Evolutionary conservation across 768 basidiomycete species (phyloP).

Genomic region (Boletus speciosus): DNA sequence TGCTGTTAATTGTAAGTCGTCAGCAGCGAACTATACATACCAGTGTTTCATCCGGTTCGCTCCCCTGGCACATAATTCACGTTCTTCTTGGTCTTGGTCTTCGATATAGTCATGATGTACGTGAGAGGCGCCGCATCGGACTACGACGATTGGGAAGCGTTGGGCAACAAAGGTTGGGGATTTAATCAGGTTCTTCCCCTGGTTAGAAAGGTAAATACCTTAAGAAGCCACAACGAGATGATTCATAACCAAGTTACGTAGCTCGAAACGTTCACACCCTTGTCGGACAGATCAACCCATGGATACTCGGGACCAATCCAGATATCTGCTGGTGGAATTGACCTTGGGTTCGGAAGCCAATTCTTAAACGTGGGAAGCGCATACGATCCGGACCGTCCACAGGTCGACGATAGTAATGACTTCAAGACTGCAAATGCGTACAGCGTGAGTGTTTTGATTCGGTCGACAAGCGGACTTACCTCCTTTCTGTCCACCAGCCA

Average conservation of each 20-base stretch:
- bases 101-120: constrained; percentile 43
- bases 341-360: constrained; percentile 31
- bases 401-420: constrained; percentile 46
- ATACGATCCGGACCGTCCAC: constrained; percentile 47
- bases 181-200: constrained; percentile 55
- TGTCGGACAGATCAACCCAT: constrained; percentile 33
- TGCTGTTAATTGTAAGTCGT: too few species aligned
- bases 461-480: background rate
- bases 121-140: constrained; percentile 59
- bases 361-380: constrained; percentile 43
- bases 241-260: constrained; percentile 43
- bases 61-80: too few species aligned
- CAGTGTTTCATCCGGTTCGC: too few species aligned
- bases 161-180: constrained; percentile 60
- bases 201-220: constrained; percentile 47
- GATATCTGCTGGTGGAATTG: constrained; percentile 12
- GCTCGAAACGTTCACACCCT: constrained; percentile 36
- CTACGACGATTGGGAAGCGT: constrained; percentile 55
- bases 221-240: background rate
- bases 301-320: constrained; percentile 34
- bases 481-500: constrained; percentile 3
- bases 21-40: too few species aligned
- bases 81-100: background rate
- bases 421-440: constrained; percentile 32
- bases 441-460: constrained; percentile 16